Evolutionary conservation across 441 rosid genomes (phyloP), one percentile per base, ranked within the genome.

Genomic region (Mallotus japonicus): DNA sequence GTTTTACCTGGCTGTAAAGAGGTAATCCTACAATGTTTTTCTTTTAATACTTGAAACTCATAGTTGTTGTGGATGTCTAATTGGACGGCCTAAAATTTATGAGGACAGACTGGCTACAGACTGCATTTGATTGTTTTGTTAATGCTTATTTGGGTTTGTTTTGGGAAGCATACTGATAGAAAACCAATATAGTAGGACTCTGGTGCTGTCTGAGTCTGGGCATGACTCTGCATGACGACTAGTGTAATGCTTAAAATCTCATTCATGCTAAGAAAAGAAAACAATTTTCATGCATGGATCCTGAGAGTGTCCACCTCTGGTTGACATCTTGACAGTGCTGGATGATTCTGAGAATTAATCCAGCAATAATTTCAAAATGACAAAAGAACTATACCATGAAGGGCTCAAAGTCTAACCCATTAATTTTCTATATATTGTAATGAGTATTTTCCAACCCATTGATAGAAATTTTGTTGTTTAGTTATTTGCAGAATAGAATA

Each of bases 1-100:
- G 76, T 96, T 77, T 88, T 96, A 74, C 96, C 91, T 75, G 82
- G 76, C 46, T 92, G 89, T 76, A 77, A 84, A 75, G 96, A 93
- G 98, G 99, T 93, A 85, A 69, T 17, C 20, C 49, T 72, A 64
- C 32, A 16, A 59, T 61, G 65, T 72, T 65, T 62, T 44, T 73
- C 49, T 64, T 37, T 37, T 37, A 37, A 6, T 37, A 8, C 51
- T 40, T 65, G 22, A 40, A 51, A 37, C 46, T 65, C 32, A 14
- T 56, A 68, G 60, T 71, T n/a, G 24, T 28, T 37, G 57, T 59
- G 12, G 37, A 55, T 75, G 54, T 69, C 34, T 60, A 54, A 53
- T 28, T 28, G 9, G 40, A 24, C 3, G 62, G 17, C 20, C 14
- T 50, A 53, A 14, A 55, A 47, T 68, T 2, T 56, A 8, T 1